Conservation (phyloP, 1,284 basidiomycete species). For the Lentinula novae-zelandiae region DNA sequence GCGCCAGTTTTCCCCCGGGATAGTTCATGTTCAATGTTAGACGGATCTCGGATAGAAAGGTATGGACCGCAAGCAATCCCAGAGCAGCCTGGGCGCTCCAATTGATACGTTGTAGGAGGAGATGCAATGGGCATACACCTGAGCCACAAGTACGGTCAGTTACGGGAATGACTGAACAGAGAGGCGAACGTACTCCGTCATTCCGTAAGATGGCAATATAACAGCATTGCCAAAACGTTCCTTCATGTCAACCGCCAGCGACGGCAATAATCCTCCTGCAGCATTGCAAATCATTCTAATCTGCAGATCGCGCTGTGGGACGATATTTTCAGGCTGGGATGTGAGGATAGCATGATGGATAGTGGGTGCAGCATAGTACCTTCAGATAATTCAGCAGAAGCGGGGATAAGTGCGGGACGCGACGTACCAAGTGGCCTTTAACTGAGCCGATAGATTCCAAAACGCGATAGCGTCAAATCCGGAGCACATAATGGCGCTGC, state of each 20-base stretch:
- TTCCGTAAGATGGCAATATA: constrained; percentile 44
- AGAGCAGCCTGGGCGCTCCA: constrained; percentile 44
- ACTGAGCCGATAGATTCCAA: constrained; percentile 49
- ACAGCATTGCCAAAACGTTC: constrained; percentile 34
- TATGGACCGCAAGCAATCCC: constrained; percentile 46
- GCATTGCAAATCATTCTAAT: constrained; percentile 47
- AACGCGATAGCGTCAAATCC: constrained; percentile 58
- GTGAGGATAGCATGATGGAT: constrained; percentile 43
- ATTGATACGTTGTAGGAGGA: constrained; percentile 36
- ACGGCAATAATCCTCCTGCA: constrained; percentile 41
- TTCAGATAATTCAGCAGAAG: constrained; percentile 16
- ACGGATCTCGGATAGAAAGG: constrained; percentile 39
- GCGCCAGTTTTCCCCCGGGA: constrained; percentile 34
- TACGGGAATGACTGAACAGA: neutral
- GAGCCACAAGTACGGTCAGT: constrained; percentile 22
- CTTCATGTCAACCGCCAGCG: constrained; percentile 36
- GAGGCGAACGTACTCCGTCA: constrained; percentile 37
- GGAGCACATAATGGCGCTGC: constrained; percentile 55
- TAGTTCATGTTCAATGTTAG: constrained; percentile 33
- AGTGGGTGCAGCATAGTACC: constrained; percentile 46
- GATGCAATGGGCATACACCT: constrained; percentile 50
- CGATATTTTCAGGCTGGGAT: constrained; percentile 31
- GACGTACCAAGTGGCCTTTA: constrained; percentile 48
- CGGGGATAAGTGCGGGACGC: neutral
- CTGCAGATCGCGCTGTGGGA: constrained; percentile 29